These are phyloP conservation scores for Dissoconium aciculare DNA, from an alignment of 2,329 filamentous ascomycete genomes.

Conservation along the genomic window DNA sequence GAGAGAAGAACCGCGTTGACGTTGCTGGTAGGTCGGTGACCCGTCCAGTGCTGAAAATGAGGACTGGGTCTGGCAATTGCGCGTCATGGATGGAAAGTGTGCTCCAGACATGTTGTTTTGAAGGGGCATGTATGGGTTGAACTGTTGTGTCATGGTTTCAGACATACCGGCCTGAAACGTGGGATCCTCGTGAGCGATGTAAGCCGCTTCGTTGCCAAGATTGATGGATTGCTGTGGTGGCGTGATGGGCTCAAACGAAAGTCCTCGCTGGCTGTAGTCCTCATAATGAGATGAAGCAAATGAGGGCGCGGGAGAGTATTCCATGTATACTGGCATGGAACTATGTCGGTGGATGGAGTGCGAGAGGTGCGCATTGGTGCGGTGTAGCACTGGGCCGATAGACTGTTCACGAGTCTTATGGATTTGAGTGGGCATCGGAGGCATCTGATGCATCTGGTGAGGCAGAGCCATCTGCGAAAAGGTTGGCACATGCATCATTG, in stretches of 20 bases:
- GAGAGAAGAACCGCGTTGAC: slow-evolving; percentile 82
- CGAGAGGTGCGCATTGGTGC: slow-evolving; percentile 71
- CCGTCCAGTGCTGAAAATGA: slow-evolving; percentile 87
- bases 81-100: slow-evolving; percentile 58
- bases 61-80: slow-evolving; percentile 62
- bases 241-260: slow-evolving; percentile 93
- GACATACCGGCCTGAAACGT: slow-evolving; percentile 90
- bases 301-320: slow-evolving; percentile 94
- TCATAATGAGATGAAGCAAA: slow-evolving; percentile 98
- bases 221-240: slow-evolving; percentile 83
- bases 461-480: slow-evolving; percentile 57
- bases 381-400: slow-evolving; percentile 64
- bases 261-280: slow-evolving; percentile 89
- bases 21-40: slow-evolving; percentile 96
- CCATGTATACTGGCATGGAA: slow-evolving; percentile 97
- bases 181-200: slow-evolving; percentile 96
- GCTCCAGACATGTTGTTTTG: slow-evolving; percentile 70
- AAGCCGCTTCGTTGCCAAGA: slow-evolving; percentile 76
- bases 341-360: slow-evolving; percentile 83
- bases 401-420: slow-evolving; percentile 79
- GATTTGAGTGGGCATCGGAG: slow-evolving; percentile 53
- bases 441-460: slow-evolving; percentile 39
- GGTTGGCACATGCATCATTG: slow-evolving; percentile 47
- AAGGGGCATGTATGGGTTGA: slow-evolving; percentile 82
- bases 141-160: slow-evolving; percentile 59